Evolutionary conservation across 2,329 filamentous ascomycete species (phyloP).

Genomic region (Pseudogymnoascus sp.): DNA sequence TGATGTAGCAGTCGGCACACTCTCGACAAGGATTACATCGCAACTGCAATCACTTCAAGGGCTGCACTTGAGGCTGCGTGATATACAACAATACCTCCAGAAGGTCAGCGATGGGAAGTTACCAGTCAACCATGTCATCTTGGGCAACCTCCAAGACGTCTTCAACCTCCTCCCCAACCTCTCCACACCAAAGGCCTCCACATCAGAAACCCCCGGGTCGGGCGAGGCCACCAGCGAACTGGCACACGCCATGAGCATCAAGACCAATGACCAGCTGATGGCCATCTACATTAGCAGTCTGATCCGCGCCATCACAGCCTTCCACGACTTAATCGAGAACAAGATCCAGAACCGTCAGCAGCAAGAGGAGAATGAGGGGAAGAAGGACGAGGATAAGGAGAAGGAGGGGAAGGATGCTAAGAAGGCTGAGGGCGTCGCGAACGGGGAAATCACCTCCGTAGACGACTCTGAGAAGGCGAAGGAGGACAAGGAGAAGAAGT

Average conservation of each 20-base stretch:
- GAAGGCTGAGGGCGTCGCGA: constrained; percentile 41
- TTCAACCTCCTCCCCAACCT: constrained; percentile 98
- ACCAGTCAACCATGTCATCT: constrained; percentile 92
- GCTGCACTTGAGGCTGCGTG: constrained; percentile 83
- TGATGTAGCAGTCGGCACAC: constrained; percentile 91
- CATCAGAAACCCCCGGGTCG: constrained; percentile 41
- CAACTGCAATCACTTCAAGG: constrained; percentile 96
- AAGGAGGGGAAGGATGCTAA: constrained; percentile 63
- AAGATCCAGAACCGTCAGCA: constrained; percentile 99
- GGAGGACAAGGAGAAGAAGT: constrained; percentile 45
- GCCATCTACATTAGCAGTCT: constrained; percentile 94
- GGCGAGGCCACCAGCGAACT: constrained; percentile 63
- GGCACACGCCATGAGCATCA: constrained; percentile 93
- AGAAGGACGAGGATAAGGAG: constrained; percentile 53
- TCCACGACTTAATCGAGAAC: constrained; percentile 99
- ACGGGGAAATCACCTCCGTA: constrained; percentile 40
- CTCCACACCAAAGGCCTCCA: constrained; percentile 66
- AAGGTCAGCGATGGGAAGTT: constrained; percentile 90
- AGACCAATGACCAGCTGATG: constrained; percentile 99
- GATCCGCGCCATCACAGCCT: constrained; percentile 95
- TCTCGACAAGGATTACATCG: constrained; percentile 94
- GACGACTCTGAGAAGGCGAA: constrained; percentile 44
- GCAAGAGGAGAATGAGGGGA: constrained; percentile 86
- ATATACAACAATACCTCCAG: constrained; percentile 91
- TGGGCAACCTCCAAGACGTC: constrained; percentile 97